Evolutionary conservation across 1,139 yeast species (phyloP).

Genomic region (Geotrichum carabidarum): DNA sequence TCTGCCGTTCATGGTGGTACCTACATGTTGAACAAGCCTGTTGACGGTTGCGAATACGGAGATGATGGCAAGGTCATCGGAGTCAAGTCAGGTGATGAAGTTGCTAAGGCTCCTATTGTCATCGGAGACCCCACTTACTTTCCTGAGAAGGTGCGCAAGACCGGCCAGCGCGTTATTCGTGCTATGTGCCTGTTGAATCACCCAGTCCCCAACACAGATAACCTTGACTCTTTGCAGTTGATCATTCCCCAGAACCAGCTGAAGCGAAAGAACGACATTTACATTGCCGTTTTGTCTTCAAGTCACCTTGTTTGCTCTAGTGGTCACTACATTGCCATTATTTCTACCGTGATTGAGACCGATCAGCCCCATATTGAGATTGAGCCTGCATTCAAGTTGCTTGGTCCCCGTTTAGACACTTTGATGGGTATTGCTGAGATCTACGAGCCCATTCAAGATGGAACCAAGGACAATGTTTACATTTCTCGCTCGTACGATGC

Average conservation of each 20-base stretch:
- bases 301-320: constrained; percentile 88
- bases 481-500: constrained; percentile 90
- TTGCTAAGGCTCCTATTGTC: constrained; percentile 85
- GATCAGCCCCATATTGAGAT: constrained; percentile 88
- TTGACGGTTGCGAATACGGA: constrained; percentile 77
- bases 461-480: constrained; percentile 70
- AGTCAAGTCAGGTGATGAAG: constrained; percentile 85
- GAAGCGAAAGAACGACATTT: constrained; percentile 87
- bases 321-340: constrained; percentile 88
- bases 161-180: constrained; percentile 84
- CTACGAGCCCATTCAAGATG: constrained; percentile 82
- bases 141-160: constrained; percentile 81
- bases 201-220: constrained; percentile 77
- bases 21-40: constrained; percentile 94
- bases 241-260: constrained; percentile 96
- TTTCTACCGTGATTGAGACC: constrained; percentile 92
- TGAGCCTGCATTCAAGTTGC: constrained; percentile 88
- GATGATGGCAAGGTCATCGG: constrained; percentile 73
- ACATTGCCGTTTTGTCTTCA: constrained; percentile 84
- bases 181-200: constrained; percentile 93
- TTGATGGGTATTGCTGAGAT: constrained; percentile 93
- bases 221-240: constrained; percentile 85
- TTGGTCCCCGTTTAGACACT: constrained; percentile 75
- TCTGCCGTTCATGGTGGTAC: constrained; percentile 98
- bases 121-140: constrained; percentile 98